Conservation (phyloP, 306 rosid genomes). For the Alnus glutinosa region DNA sequence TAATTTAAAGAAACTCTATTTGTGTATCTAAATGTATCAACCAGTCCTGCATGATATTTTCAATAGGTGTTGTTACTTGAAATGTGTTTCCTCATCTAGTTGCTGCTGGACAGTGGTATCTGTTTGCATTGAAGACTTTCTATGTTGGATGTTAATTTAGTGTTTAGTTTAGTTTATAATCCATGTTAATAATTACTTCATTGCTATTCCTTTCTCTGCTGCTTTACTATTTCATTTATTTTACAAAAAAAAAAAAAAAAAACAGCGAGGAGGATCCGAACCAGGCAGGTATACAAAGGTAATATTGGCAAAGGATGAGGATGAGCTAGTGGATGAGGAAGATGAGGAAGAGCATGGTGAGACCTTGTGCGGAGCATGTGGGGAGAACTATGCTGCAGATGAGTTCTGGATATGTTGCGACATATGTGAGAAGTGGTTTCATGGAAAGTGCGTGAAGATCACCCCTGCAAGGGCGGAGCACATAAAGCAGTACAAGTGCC, state of each 20-base stretch:
- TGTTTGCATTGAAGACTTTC: neutral
- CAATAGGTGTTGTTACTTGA: neutral
- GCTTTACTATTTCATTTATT: conserved; percentile 15
- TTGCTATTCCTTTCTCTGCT: neutral
- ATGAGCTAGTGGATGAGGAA: conserved; percentile 45
- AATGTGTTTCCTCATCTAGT: neutral
- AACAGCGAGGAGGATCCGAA: conserved; percentile 48
- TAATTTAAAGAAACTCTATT: neutral
- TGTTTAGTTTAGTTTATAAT: neutral
- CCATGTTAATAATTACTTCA: neutral
- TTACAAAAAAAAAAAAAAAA: neutral
- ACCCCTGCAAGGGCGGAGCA: conserved; percentile 69
- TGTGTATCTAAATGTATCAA: neutral
- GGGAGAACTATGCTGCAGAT: conserved; percentile 50
- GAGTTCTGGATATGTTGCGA: conserved; percentile 75
- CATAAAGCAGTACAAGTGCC: conserved; percentile 72
- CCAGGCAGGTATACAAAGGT: conserved; percentile 36
- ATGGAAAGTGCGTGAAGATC: conserved; percentile 66
- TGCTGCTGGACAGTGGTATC: neutral
- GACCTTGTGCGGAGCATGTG: conserved; percentile 60
- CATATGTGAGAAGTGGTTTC: conserved; percentile 66
- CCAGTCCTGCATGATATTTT: neutral
- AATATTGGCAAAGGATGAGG: conserved; percentile 45
- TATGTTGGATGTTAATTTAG: neutral
- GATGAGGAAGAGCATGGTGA: conserved; percentile 60